Percentiles rank a stretch among this genome's conserved stretches.
Conservation (phyloP, 2,329 filamentous ascomycete genomes). For the Acephala macrosclerotiorum region DNA sequence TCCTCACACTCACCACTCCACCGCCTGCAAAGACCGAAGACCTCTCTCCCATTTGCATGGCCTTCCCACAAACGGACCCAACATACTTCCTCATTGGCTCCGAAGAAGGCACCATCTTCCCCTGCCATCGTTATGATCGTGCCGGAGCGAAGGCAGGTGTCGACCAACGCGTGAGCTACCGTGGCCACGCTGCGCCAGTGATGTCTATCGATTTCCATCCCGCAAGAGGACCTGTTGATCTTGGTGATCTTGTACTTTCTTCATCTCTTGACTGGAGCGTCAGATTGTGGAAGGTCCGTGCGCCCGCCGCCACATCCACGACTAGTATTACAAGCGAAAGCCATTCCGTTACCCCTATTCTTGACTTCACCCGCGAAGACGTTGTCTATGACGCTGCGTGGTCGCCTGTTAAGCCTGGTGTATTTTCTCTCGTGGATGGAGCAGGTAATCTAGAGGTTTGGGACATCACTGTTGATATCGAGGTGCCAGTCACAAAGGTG, state of each 20-base stretch:
- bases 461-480: conserved; percentile 91
- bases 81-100: conserved; percentile 98
- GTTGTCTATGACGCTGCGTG: conserved; percentile 96
- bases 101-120: conserved; percentile 95
- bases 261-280: conserved; percentile 96
- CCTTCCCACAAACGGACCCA: conserved; percentile 92
- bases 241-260: conserved; percentile 92
- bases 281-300: conserved; percentile 93
- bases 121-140: conserved; percentile 95
- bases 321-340: conserved; percentile 53
- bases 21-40: conserved; percentile 92
- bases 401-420: conserved; percentile 92
- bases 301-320: conserved; percentile 76
- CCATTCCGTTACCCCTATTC: conserved; percentile 72
- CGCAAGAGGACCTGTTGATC: conserved; percentile 87
- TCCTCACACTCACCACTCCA: conserved; percentile 85
- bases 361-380: conserved; percentile 93
- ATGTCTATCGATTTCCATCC: conserved; percentile 98
- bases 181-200: conserved; percentile 89
- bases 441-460: conserved; percentile 92
- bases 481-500: conserved; percentile 87
- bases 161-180: conserved; percentile 86
- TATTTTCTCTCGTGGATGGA: conserved; percentile 94
- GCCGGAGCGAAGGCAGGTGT: conserved; percentile 97
- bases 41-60: conserved; percentile 91